These are phyloP conservation scores for Nigrospora osmanthi DNA, from an alignment of 2,329 filamentous ascomycete species.

Conservation along the genomic window DNA sequence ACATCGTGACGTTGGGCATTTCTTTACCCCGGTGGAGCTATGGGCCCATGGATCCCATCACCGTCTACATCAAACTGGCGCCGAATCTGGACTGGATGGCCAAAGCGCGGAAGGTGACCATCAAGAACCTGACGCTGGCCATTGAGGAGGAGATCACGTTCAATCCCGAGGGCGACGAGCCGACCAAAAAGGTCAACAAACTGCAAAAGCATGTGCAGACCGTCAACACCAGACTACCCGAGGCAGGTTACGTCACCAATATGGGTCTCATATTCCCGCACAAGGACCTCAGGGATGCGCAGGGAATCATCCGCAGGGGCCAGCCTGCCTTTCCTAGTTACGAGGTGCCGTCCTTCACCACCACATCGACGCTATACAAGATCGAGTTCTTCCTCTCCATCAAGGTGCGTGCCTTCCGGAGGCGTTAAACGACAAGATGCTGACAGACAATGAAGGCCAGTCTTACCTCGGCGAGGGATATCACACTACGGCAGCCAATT, in stretches of 20 bases:
- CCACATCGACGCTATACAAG: slow-evolving; percentile 89
- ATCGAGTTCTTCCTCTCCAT: slow-evolving; percentile 95
- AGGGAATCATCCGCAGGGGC: slow-evolving; percentile 78
- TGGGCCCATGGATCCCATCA: slow-evolving; percentile 88
- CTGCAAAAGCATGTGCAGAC: slow-evolving; percentile 76
- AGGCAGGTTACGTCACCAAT: slow-evolving; percentile 88
- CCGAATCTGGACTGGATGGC: slow-evolving; percentile 87
- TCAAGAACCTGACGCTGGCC: slow-evolving; percentile 85
- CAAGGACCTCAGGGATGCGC: slow-evolving; percentile 77
- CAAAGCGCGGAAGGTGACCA: slow-evolving; percentile 87
- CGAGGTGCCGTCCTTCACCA: slow-evolving; percentile 84
- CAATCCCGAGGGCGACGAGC: slow-evolving; percentile 95
- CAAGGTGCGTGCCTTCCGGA: slow-evolving; percentile 53
- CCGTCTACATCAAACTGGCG: slow-evolving; percentile 88
- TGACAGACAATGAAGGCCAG: slow-evolving; percentile 55
- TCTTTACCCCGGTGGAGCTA: slow-evolving; percentile 95
- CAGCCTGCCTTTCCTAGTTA: slow-evolving; percentile 87
- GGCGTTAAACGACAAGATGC: too few species aligned
- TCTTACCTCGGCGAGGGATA: slow-evolving; percentile 80
- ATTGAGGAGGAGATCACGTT: slow-evolving; percentile 99
- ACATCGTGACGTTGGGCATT: slow-evolving; percentile 84
- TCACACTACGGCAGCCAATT: slow-evolving; percentile 82
- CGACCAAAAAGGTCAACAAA: slow-evolving; percentile 80
- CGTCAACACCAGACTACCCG: slow-evolving; percentile 78
- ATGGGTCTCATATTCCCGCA: slow-evolving; percentile 84